Percentiles rank a stretch among this genome's conserved stretches.
phyloP scores from a whole-genome alignment of 2,329 filamentous ascomycete species.

The Penicillium italicum region DNA sequence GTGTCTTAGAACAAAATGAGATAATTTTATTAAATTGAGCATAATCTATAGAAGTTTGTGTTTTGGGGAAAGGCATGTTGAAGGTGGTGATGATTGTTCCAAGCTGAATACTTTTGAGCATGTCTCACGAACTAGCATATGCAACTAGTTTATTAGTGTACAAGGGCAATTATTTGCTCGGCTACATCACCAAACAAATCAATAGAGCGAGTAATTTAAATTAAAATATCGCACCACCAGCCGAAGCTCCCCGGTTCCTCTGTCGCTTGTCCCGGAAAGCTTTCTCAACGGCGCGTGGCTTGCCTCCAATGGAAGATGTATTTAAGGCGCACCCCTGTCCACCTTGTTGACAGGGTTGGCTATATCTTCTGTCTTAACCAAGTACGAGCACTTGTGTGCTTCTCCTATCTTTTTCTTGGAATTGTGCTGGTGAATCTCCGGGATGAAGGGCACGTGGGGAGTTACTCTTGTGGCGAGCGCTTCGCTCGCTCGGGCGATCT shows the following conservation, averaged over 20 bases:
- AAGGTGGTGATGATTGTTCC: not conserved
- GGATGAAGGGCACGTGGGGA: slow-evolving; percentile 4
- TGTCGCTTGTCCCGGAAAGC: not conserved
- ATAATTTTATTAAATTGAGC: no score
- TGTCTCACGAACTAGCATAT: not conserved
- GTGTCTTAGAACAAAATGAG: not conserved
- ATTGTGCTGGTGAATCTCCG: not conserved
- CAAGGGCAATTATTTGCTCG: not conserved
- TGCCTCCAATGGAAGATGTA: not conserved
- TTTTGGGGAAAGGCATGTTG: not conserved
- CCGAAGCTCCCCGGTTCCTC: not conserved
- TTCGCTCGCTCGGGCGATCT: slow-evolving; percentile 5
- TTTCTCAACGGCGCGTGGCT: not conserved
- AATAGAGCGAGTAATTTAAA: not conserved
- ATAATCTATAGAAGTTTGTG: not conserved
- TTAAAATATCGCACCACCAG: not conserved
- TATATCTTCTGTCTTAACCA: not conserved
- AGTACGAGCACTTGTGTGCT: not conserved
- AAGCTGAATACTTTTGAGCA: not conserved
- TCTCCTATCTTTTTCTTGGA: not conserved
- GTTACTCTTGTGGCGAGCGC: not conserved
- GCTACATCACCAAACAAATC: not conserved
- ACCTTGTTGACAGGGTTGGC: not conserved
- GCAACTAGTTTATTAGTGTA: not conserved
- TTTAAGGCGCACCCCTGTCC: not conserved